Evolutionary conservation across 2,329 filamentous ascomycete species (phyloP), one percentile per base, ranked within the genome.

Genomic region (Talaromyces sp.): DNA sequence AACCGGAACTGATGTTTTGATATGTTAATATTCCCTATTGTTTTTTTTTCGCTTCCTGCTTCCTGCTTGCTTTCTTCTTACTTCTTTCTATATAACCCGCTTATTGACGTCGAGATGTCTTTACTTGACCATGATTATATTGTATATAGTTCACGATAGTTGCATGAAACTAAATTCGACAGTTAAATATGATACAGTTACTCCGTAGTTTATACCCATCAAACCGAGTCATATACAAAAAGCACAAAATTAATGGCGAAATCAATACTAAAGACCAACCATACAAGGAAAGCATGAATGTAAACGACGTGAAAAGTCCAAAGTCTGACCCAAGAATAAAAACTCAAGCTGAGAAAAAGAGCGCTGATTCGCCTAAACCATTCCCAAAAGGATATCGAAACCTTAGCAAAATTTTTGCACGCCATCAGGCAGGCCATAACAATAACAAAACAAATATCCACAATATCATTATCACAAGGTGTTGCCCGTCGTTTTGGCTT

Each of bases 121-220:
- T 36, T 37, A 39, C n/a, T 28, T 28, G 22, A 35, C 9, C 10
- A 5, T 22, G 17, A 17, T 55, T 31, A 55, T 35, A 17, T 55
- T 55, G 53, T 46, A 55, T 55, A 55, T 55, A 55, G 8, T 55
- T 46, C 13, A 46, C 33, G 9, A 46, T 25, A 11, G 33, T 45
- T 53, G 35, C 53, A 55, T 37, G 21, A 22, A 54, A 37, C n/a
- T 13, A 15, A 33, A 5, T 36, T 21, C n/a, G 36, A 21, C 6
- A 41, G 11, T 36, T 9, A 41, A 4, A 54, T 35, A 17, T 11
- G 35, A 22, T 37, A 22, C 11, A 22, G 19, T 21, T 25, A n/a
- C n/a, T n/a, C n/a, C n/a, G n/a, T n/a, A 35, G 17, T 43, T n/a
- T 8, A 22, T 51, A 21, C 11, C 8, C 11, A 2, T 35, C 33